These are phyloP conservation scores for Neurospora sp. DNA, from an alignment of 495 filamentous ascomycete genomes.

Conservation along the genomic window DNA sequence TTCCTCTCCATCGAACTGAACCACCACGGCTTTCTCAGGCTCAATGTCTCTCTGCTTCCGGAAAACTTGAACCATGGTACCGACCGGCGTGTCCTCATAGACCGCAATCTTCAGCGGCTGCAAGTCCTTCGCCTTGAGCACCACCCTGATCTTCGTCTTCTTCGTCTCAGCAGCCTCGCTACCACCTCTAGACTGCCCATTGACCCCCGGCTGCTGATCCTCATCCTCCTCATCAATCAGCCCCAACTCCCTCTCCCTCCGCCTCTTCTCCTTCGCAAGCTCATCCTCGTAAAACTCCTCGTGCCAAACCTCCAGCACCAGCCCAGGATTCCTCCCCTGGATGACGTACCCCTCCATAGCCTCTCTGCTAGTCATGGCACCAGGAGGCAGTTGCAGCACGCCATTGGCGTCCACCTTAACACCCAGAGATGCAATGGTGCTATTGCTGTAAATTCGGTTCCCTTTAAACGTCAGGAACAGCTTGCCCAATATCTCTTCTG, in stretches of 20 bases:
- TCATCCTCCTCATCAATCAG: conserved; percentile 6
- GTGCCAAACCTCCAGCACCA: conserved; percentile 69
- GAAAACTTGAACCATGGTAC: conserved; percentile 30
- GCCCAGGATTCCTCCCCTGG: conserved; percentile 16
- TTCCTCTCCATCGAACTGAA: conserved; percentile 74
- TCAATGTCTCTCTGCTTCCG: conserved; percentile 20
- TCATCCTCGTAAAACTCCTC: conserved; percentile 45
- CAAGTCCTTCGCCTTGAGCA: conserved; percentile 36
- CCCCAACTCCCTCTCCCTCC: conserved; percentile 19
- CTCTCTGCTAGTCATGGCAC: conserved; percentile 27
- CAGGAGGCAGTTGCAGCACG: conserved; percentile 15
- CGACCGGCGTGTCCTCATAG: conserved; percentile 26
- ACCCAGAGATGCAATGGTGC: conserved; percentile 59
- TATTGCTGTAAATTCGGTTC: conserved; percentile 59
- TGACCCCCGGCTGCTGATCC: neutral
- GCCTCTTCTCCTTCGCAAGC: conserved; percentile 27
- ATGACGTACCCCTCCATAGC: conserved; percentile 1
- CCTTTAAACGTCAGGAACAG: conserved; percentile 76
- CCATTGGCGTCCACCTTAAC: conserved; percentile 36
- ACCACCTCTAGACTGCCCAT: neutral
- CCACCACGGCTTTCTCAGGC: conserved; percentile 42
- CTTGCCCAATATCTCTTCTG: conserved; percentile 12
- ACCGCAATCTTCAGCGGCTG: conserved; percentile 28
- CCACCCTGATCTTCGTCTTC: conserved; percentile 48
- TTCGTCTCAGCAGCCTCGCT: conserved; percentile 12